Conservation (phyloP, 2,329 filamentous ascomycete genomes). For the Metarhizium anisopliae region DNA sequence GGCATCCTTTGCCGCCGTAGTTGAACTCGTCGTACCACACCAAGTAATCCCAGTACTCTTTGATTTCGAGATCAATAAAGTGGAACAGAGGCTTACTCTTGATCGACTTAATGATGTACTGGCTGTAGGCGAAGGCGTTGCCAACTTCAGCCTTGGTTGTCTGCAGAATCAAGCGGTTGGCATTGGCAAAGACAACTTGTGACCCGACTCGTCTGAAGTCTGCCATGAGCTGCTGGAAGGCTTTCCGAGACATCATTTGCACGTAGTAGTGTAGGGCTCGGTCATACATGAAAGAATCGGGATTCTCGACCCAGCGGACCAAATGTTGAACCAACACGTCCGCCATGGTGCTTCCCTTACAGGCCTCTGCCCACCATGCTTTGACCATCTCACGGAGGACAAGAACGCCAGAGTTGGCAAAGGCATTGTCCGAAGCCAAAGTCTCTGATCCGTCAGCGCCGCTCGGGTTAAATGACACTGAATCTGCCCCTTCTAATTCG, state of each 20-base stretch:
- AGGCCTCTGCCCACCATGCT: conserved; percentile 94
- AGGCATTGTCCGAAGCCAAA: conserved; percentile 79
- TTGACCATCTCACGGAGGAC: conserved; percentile 98
- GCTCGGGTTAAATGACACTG: conserved; percentile 65
- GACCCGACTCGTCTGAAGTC: conserved; percentile 94
- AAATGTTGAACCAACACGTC: conserved; percentile 97
- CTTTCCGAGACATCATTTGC: conserved; percentile 96
- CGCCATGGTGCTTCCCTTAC: conserved; percentile 83
- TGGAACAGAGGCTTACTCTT: conserved; percentile 92
- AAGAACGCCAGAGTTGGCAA: conserved; percentile 81
- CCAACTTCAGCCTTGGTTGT: conserved; percentile 95
- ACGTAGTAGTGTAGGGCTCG: conserved; percentile 92
- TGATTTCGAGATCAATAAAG: conserved; percentile 94
- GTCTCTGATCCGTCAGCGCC: conserved; percentile 34
- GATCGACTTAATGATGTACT: conserved; percentile 97
- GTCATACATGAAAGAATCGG: conserved; percentile 91
- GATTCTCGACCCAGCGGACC: conserved; percentile 92
- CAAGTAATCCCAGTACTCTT: conserved; percentile 98
- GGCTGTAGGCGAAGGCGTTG: conserved; percentile 91
- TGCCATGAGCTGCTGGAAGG: conserved; percentile 91
- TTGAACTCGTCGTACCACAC: conserved; percentile 99
- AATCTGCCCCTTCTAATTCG: conserved; percentile 84
- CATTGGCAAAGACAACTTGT: conserved; percentile 88
- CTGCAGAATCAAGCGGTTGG: conserved; percentile 82
- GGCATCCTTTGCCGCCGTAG: conserved; percentile 89